phyloP scores from a whole-genome alignment of 1,284 basidiomycete species.

The Testicularia cyperi region DNA sequence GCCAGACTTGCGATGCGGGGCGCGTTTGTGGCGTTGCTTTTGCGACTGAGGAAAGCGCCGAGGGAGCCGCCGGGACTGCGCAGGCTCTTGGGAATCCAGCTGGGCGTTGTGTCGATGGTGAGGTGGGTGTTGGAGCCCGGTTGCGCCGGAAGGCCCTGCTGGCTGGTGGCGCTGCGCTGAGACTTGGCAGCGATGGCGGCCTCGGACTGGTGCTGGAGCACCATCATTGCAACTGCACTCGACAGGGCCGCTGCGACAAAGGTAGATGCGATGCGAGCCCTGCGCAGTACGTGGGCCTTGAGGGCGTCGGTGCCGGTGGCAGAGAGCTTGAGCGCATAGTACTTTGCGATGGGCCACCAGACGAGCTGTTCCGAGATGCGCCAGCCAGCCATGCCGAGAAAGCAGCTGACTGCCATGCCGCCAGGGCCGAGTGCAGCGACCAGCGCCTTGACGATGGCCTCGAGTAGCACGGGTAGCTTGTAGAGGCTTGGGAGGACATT shows the following conservation, averaged over 20 bases:
- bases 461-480: slow-evolving; percentile 10
- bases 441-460: slow-evolving; percentile 22
- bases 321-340: slow-evolving; percentile 30
- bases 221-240: slow-evolving; percentile 30
- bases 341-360: slow-evolving; percentile 41
- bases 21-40: too few relatives aligned
- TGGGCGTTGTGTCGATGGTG: slow-evolving; percentile 24
- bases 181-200: slow-evolving; percentile 8
- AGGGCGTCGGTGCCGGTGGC: slow-evolving; percentile 4
- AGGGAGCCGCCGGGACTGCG: slow-evolving; percentile 12
- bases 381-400: slow-evolving; percentile 40
- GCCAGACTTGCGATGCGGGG: slow-evolving; percentile 42
- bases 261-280: slow-evolving; percentile 29
- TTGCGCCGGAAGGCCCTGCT: too few relatives aligned
- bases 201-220: slow-evolving; percentile 30
- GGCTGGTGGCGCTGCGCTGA: too few relatives aligned
- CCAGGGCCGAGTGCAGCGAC: slow-evolving; percentile 24
- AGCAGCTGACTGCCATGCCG: slow-evolving; percentile 43
- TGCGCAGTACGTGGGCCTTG: slow-evolving; percentile 2
- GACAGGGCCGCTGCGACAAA: slow-evolving; percentile 40
- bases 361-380: slow-evolving; percentile 31
- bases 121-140: too few relatives aligned
- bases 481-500: slow-evolving; percentile 20
- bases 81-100: slow-evolving; percentile 26
- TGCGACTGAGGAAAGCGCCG: not conserved